Percentiles rank a stretch among this genome's conserved stretches.
These are phyloP conservation scores for Trifolium pratense DNA, from an alignment of 306 rosid species.

Conservation along the genomic window DNA sequence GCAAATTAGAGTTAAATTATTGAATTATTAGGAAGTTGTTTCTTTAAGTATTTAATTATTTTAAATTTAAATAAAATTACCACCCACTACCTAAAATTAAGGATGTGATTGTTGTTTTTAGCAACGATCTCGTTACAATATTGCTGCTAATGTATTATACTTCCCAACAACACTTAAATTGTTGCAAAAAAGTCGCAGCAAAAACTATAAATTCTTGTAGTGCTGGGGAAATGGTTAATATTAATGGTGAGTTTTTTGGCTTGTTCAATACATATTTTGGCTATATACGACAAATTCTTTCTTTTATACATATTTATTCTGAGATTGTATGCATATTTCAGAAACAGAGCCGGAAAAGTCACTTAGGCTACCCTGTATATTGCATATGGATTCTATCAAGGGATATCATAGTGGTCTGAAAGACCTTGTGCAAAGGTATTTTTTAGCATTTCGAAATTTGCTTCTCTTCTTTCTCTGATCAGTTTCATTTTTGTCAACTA, in stretches of 20 bases:
- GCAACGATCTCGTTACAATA: too few species aligned
- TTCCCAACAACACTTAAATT: too few species aligned
- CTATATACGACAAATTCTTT: too few species aligned
- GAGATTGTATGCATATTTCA: conserved; percentile 45
- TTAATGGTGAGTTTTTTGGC: conserved; percentile 54
- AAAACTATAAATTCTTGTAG: too few species aligned
- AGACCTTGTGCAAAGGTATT: conserved; percentile 85
- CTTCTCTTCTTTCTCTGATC: neutral
- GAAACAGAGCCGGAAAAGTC: conserved; percentile 58
- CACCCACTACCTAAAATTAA: too few species aligned
- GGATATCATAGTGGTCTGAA: conserved; percentile 87
- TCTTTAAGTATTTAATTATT: too few species aligned
- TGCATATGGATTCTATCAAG: conserved; percentile 95
- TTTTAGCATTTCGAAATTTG: conserved; percentile 6
- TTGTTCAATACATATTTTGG: neutral
- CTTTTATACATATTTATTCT: conserved; percentile 31
- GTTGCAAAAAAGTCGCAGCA: too few species aligned
- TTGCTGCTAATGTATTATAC: too few species aligned
- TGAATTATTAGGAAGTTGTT: too few species aligned
- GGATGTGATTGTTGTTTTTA: too few species aligned
- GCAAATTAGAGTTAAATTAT: too few species aligned
- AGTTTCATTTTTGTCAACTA: neutral
- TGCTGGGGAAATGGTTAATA: conserved; percentile 69
- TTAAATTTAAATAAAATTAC: too few species aligned
- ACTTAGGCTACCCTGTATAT: conserved; percentile 73